Base-by-base conservation (phyloP, 306 rosid species). In the Ammopiptanthus mongolicus region DNA sequence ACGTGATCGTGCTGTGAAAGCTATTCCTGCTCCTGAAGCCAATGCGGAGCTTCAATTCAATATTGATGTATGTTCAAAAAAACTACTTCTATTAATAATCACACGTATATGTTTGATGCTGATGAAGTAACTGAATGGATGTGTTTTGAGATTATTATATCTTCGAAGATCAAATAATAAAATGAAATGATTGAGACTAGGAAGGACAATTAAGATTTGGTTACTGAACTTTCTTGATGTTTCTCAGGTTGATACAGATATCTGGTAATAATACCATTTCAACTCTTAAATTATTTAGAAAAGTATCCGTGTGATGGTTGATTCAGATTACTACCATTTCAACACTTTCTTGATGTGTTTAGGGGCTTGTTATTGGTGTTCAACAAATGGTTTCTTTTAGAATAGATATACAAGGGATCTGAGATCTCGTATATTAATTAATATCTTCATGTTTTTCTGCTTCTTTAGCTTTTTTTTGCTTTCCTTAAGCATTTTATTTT, bases 1-100 rank as follows among this genome's bases (percentile, higher is more conserved):
- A 9, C 97, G 90, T 23, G 88, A 89, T 67, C 88, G 84, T 55
- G 86, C 84, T 46, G 81, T 65, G 74, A 89, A 92, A 85, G 83
- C 85, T 63, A 65, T 88, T 78, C 86, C 91, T 61, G 91, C 96
- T 71, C 96, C 93, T 51, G 98, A 88, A 85, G 98, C 98, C 89
- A 93, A 93, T 36, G 97, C 98, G 0, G 98, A 93, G 78, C 93
- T 91, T 77, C 96, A 91, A 83, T 83, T 87, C 70, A 93, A 91
- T 81, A 84, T 93, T 23, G 97, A 93, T 71, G 98, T 93, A 89
- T 48, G 97, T 89, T 18, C 14, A 55, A 55, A 55, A 53, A 41
- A 65, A 21, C 53, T 50, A 31, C 78, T 59, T 64, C 60, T 77
- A 68, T 59, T 36, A 57, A 51, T 74, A 33, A 51, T 73, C 34